Evolutionary conservation across 495 filamentous ascomycete genomes (phyloP).

Genomic region (Echria macrotheca): DNA sequence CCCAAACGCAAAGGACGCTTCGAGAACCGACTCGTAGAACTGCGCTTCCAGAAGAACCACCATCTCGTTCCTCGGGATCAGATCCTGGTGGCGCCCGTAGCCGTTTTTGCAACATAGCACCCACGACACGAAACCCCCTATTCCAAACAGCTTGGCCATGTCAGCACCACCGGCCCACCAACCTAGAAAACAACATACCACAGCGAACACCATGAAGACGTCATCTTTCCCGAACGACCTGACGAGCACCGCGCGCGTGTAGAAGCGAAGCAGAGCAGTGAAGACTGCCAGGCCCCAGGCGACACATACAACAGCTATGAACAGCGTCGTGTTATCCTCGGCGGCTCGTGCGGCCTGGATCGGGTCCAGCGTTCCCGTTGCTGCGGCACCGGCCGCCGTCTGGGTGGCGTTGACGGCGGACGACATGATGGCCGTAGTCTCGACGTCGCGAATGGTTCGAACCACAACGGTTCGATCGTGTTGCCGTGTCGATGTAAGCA

Average conservation of each 20-base stretch:
- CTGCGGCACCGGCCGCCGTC: background rate
- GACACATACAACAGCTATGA: conserved; percentile 18
- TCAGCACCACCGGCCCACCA: background rate
- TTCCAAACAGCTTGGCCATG: conserved; percentile 13
- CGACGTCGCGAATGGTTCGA: background rate
- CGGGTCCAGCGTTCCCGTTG: background rate
- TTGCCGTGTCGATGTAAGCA: background rate
- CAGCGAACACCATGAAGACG: conserved; percentile 40
- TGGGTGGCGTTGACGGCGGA: background rate
- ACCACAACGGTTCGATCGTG: background rate
- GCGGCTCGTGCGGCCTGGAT: conserved; percentile 17
- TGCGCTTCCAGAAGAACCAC: conserved; percentile 34
- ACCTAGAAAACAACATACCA: conserved; percentile 12
- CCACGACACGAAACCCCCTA: conserved; percentile 18
- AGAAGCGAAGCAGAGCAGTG: conserved; percentile 25
- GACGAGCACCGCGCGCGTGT: conserved; percentile 28
- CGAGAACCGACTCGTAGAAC: conserved; percentile 36
- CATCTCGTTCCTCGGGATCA: conserved; percentile 21
- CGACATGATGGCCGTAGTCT: conserved; percentile 3
- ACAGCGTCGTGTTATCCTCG: conserved; percentile 18
- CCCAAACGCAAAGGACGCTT: conserved; percentile 35
- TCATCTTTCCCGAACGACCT: conserved; percentile 38
- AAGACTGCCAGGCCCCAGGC: conserved; percentile 17
- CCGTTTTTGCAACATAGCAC: conserved; percentile 26
- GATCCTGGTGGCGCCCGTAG: conserved; percentile 33